Evolutionary conservation across 2,329 filamentous ascomycete species (phyloP).

Genomic region (Botryotinia globosa): DNA sequence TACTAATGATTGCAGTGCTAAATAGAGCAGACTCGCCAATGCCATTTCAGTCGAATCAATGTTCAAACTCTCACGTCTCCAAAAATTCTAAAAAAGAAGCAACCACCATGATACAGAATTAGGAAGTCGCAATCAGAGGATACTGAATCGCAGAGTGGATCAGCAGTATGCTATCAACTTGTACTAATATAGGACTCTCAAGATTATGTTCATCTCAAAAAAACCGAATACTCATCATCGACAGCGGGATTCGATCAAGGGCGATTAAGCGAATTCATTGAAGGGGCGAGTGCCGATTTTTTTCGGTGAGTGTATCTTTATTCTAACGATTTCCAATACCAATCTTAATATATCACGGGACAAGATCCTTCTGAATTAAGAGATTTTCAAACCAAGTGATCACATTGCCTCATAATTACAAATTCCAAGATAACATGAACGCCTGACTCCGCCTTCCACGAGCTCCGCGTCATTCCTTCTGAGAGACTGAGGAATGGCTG

Average conservation of each 20-base stretch:
- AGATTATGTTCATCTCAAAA: not conserved
- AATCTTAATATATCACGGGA: not conserved
- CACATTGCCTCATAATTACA: not conserved
- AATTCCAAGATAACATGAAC: not conserved
- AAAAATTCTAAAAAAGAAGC: not conserved
- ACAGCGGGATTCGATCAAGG: too few relatives aligned
- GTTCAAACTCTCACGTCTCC: not conserved
- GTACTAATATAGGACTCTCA: not conserved
- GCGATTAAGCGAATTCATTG: not conserved
- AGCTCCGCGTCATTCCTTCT: too few relatives aligned
- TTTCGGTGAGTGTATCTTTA: not conserved
- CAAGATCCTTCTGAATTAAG: not conserved
- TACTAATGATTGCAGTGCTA: not conserved
- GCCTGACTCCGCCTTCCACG: not conserved
- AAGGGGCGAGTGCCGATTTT: not conserved
- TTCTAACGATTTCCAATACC: not conserved
- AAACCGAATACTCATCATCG: not conserved
- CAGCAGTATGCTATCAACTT: not conserved
- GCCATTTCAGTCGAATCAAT: not conserved
- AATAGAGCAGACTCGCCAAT: not conserved
- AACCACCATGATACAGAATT: not conserved
- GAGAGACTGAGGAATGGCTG: too few relatives aligned
- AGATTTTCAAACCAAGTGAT: not conserved
- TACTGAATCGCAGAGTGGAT: fast-evolving
- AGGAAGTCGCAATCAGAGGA: not conserved